phyloP scores from a whole-genome alignment of 345 rosid species.

The Pugionium cornutum region DNA sequence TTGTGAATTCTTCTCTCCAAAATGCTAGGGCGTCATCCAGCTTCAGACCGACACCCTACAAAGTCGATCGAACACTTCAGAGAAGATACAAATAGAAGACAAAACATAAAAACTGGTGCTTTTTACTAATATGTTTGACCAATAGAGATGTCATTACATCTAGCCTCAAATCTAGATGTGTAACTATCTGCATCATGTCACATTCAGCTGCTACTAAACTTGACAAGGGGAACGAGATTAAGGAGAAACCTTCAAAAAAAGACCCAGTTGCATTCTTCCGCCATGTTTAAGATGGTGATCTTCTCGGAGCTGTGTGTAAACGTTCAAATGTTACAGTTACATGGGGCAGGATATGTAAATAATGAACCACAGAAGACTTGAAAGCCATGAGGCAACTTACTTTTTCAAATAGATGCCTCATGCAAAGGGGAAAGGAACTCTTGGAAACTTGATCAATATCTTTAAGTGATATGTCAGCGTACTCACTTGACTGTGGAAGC shows the following conservation, averaged over 20 bases:
- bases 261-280: conserved; percentile 98
- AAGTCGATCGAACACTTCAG: neutral
- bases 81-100: neutral
- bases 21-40: conserved; percentile 92
- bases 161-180: conserved; percentile 27
- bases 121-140: conserved; percentile 14
- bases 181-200: conserved; percentile 6
- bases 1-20: conserved; percentile 90
- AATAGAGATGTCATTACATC: neutral
- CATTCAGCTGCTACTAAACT: conserved; percentile 20
- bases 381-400: conserved; percentile 42
- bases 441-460: conserved; percentile 75
- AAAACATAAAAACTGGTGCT: neutral
- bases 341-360: conserved; percentile 14
- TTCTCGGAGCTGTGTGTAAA: conserved; percentile 66
- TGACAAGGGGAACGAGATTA: conserved; percentile 5
- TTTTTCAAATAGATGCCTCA: conserved; percentile 87
- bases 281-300: conserved; percentile 97
- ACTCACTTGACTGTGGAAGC: conserved; percentile 63
- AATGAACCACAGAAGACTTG: neutral
- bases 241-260: conserved; percentile 73
- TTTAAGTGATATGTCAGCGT: conserved; percentile 70
- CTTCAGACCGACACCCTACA: conserved; percentile 87
- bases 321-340: conserved; percentile 20
- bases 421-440: conserved; percentile 90